Conservation (phyloP, 2,329 filamentous ascomycete species). For the Colletotrichum spaethianum region DNA sequence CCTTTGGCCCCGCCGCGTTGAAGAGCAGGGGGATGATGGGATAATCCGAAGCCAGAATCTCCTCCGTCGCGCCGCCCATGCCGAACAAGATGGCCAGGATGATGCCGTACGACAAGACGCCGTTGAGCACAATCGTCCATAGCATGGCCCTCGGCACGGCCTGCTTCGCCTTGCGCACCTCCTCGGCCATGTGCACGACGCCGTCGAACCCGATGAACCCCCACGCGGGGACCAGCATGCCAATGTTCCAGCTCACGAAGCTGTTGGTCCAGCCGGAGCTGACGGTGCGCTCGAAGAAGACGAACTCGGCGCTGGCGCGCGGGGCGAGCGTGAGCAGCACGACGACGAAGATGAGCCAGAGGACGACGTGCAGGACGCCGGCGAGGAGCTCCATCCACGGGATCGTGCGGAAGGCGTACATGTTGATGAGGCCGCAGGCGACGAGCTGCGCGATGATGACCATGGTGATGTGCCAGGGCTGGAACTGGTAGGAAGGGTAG, state of each 20-base stretch:
- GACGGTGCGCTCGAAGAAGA: conserved; percentile 37
- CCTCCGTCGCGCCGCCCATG: conserved; percentile 36
- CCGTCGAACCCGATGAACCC: conserved; percentile 38
- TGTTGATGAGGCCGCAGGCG: conserved; percentile 34
- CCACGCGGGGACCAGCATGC: conserved; percentile 39
- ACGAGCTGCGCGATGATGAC: conserved; percentile 39
- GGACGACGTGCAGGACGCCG: conserved; percentile 34
- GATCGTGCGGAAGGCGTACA: conserved; percentile 39
- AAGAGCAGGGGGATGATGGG: conserved; percentile 36
- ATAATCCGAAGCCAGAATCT: conserved; percentile 30
- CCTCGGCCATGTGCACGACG: conserved; percentile 43
- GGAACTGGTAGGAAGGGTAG: conserved; percentile 32
- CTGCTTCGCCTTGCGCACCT: conserved; percentile 39
- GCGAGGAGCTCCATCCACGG: conserved; percentile 39
- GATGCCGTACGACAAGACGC: conserved; percentile 53
- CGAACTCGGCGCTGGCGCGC: conserved; percentile 34
- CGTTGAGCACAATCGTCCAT: conserved; percentile 46
- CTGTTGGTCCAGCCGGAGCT: conserved; percentile 38
- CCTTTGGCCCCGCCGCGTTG: conserved; percentile 26
- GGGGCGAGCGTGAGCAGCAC: conserved; percentile 32
- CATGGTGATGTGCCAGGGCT: conserved; percentile 39
- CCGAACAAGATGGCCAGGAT: conserved; percentile 36
- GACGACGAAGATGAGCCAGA: conserved; percentile 35
- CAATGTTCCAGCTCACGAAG: conserved; percentile 41
- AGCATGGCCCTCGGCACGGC: conserved; percentile 40